Evolutionary conservation across 2,329 filamentous ascomycete species (phyloP), one percentile per base, ranked within the genome.

Genomic region (Xylariales sp.): DNA sequence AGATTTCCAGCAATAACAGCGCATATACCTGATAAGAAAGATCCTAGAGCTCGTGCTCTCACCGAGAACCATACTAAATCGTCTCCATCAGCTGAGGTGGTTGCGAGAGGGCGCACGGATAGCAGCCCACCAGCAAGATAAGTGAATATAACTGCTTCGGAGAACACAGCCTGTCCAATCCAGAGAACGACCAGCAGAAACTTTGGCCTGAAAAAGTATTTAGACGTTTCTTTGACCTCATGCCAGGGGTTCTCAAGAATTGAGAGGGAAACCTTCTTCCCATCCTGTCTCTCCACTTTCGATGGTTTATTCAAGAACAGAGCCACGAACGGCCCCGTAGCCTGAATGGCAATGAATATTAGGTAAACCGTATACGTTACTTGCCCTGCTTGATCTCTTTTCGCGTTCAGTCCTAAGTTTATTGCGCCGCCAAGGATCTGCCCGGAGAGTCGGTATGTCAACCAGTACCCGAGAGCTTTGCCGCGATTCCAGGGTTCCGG

Each of bases 341-440:
- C 78, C 53, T 88, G 85, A 0, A 89, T 61, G 0, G 78, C 81
- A 43, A 88, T 86, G 52, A 88, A 88, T 15, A 85, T 59, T 8
- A 84, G 62, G 48, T 79, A 88, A 0, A 88, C 83, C 0, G 73
- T 74, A 48, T 86, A 86, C 0, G 80, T 84, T 0, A 88, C 81
- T 35, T 79, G 75, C 1, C 83, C 84, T 0, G 76, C 77, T 38
- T 73, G 55, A 45, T 73, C 66, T 0, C 73, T 66, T 27, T 78
- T 55, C 0, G 69, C 69, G 50, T 88, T 87, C 9, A 88, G 59
- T 0, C 80, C 80, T 0, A 88, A 62, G 35, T 85, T 87, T 54
- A 88, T 81, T 0, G 82, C 81, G 9, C 84, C 84, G 2, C 84
- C 84, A 0, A 88, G 61, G 11, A 88, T 81, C 55, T 86, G 83